Conservation (phyloP, 139 green algal genomes). For the Micractinium sp. region DNA sequence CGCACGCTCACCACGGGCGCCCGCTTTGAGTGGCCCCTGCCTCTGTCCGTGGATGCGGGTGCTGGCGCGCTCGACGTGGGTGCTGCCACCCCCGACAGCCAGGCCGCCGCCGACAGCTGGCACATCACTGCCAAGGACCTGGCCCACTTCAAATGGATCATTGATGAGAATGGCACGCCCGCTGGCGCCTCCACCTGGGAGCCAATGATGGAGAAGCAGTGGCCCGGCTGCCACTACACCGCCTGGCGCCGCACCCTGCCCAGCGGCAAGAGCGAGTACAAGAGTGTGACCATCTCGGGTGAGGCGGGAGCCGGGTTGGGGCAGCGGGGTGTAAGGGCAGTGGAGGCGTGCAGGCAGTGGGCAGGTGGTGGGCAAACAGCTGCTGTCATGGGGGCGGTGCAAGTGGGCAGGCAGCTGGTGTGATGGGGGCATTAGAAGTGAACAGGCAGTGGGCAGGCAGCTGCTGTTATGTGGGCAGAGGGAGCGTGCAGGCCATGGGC, state of each 20-base stretch:
- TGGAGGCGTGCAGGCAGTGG: no score
- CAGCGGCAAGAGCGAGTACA: conserved; percentile 90
- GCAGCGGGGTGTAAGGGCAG: conserved; percentile 75
- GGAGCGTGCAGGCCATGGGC: no score
- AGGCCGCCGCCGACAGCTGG: conserved; percentile 3
- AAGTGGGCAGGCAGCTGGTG: neutral
- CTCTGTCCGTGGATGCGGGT: neutral
- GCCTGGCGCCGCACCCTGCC: conserved; percentile 73
- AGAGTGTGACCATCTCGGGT: conserved; percentile 71
- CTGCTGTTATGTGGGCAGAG: no score
- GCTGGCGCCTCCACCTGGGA: conserved; percentile 21
- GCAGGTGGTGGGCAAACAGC: no score
- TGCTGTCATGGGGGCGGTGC: neutral
- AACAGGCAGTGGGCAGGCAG: neutral
- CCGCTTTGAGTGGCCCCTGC: conserved; percentile 18
- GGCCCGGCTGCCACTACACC: conserved; percentile 69
- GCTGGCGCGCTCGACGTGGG: neutral
- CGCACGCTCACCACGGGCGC: conserved; percentile 25
- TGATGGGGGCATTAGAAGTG: neutral
- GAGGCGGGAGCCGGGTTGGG: conserved; percentile 54
- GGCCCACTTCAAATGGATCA: conserved; percentile 23
- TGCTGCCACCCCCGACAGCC: neutral
- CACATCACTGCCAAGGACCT: conserved; percentile 20
- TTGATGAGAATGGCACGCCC: conserved; percentile 17
- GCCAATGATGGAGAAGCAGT: conserved; percentile 74